phyloP scores from a whole-genome alignment of 2,329 filamentous ascomycete genomes.

The Aspergillus japonicus region DNA sequence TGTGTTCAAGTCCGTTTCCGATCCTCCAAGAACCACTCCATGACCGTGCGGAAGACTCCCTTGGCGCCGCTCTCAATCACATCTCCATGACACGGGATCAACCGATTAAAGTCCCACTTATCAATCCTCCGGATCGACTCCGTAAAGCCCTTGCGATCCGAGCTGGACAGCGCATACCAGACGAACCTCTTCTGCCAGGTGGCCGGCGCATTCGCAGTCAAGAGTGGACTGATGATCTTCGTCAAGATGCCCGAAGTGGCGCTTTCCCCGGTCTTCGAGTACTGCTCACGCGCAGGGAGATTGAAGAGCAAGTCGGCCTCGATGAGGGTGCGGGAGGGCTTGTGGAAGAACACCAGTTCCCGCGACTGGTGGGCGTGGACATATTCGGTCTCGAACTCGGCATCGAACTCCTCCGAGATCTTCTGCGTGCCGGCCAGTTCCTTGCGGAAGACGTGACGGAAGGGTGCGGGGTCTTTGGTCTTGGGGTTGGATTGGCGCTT shows the following conservation, averaged over 20 bases:
- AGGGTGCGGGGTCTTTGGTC: conserved; percentile 57
- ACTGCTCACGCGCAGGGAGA: conserved; percentile 83
- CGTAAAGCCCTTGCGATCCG: conserved; percentile 67
- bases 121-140: conserved; percentile 68
- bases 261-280: conserved; percentile 56
- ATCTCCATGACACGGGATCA: conserved; percentile 94
- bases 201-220: conserved; percentile 59
- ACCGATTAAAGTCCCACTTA: conserved; percentile 77
- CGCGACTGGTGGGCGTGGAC: conserved; percentile 77
- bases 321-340: conserved; percentile 74
- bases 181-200: conserved; percentile 75
- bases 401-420: conserved; percentile 76
- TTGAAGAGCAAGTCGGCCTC: conserved; percentile 93
- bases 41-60: conserved; percentile 71
- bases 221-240: conserved; percentile 56
- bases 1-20: conserved; percentile 25
- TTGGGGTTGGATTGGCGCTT: conserved; percentile 66
- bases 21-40: conserved; percentile 72
- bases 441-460: conserved; percentile 66
- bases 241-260: conserved; percentile 60
- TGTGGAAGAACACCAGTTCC: conserved; percentile 84
- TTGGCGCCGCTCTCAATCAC: conserved; percentile 75
- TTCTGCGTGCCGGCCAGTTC: conserved; percentile 52
- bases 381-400: conserved; percentile 83
- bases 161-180: conserved; percentile 69